Conservation (phyloP, 1,284 basidiomycete species). For the Lentinula novae-zelandiae region DNA sequence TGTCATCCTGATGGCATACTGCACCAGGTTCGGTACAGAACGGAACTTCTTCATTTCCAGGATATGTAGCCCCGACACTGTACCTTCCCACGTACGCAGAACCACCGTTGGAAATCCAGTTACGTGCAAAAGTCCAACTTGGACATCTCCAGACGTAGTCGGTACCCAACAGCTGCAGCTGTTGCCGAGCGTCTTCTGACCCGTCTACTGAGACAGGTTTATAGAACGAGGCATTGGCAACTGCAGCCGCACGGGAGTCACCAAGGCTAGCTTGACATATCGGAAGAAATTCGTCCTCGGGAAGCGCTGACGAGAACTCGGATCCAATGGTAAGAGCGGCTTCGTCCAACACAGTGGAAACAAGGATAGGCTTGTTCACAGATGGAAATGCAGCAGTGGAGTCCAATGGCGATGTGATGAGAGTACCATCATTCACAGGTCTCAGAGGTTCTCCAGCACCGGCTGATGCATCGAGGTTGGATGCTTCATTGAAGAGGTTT, state of each 20-base stretch:
- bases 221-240: slow-evolving; percentile 53
- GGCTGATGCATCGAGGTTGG: slow-evolving; percentile 40
- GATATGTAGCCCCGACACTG: slow-evolving; percentile 65
- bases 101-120: slow-evolving; percentile 63
- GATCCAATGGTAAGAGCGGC: slow-evolving; percentile 51
- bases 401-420: slow-evolving; percentile 59
- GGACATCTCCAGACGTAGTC: slow-evolving; percentile 73
- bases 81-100: slow-evolving; percentile 69
- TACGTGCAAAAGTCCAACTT: slow-evolving; percentile 63
- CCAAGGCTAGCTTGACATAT: slow-evolving; percentile 48
- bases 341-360: slow-evolving; percentile 71
- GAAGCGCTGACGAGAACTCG: slow-evolving; percentile 33
- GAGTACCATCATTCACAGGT: slow-evolving; percentile 53
- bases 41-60: slow-evolving; percentile 50
- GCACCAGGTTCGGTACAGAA: slow-evolving; percentile 51
- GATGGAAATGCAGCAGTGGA: slow-evolving; percentile 50
- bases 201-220: slow-evolving; percentile 29
- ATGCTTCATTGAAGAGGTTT: slow-evolving; percentile 37
- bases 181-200: slow-evolving; percentile 44
- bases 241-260: slow-evolving; percentile 36
- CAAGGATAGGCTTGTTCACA: slow-evolving; percentile 60
- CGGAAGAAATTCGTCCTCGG: slow-evolving; percentile 35
- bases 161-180: slow-evolving; percentile 60
- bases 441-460: slow-evolving; percentile 57
- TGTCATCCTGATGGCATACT: slow-evolving; percentile 75